Evolutionary conservation across 192 early-diverging fungal genomes (phyloP).

Genomic region (Gamsiella multidivaricata): DNA sequence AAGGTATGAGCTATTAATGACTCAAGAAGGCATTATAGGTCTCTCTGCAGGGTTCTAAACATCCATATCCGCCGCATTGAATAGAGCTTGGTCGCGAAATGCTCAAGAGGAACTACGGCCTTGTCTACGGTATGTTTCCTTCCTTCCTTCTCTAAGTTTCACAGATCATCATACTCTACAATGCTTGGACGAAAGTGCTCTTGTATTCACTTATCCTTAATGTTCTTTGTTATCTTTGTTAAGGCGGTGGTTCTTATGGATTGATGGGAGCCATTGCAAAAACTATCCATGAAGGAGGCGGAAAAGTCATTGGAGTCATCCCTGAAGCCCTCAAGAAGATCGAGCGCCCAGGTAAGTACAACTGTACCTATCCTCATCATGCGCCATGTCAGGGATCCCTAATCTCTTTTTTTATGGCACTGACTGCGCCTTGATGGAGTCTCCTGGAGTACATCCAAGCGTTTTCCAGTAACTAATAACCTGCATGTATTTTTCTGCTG

Average conservation of each 20-base stretch:
- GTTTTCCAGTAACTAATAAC: no score
- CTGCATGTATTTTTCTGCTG: not conserved
- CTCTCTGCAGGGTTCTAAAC: no score
- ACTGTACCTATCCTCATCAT: no score
- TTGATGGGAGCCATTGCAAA: conserved; percentile 89
- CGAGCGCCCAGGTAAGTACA: conserved; percentile 52
- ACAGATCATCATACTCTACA: conserved; percentile 22
- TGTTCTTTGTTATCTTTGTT: not conserved
- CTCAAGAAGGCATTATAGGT: no score
- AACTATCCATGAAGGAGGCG: conserved; percentile 67
- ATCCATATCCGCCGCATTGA: no score
- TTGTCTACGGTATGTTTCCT: conserved; percentile 69
- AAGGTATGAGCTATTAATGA: conserved; percentile 30
- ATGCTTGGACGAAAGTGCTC: not conserved
- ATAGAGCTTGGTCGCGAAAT: conserved; percentile 68
- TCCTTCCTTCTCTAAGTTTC: conserved; percentile 1
- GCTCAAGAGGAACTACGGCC: conserved; percentile 64
- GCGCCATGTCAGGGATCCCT: no score
- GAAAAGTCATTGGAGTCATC: conserved; percentile 79
- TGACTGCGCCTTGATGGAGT: conserved; percentile 12
- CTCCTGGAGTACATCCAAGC: no score
- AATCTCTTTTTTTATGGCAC: not conserved
- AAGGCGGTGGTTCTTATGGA: conserved; percentile 72
- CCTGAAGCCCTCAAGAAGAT: conserved; percentile 70
- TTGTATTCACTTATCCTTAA: not conserved